Evolutionary conservation across 768 basidiomycete species (phyloP).

Genomic region (Naematelia aurantialba): DNA sequence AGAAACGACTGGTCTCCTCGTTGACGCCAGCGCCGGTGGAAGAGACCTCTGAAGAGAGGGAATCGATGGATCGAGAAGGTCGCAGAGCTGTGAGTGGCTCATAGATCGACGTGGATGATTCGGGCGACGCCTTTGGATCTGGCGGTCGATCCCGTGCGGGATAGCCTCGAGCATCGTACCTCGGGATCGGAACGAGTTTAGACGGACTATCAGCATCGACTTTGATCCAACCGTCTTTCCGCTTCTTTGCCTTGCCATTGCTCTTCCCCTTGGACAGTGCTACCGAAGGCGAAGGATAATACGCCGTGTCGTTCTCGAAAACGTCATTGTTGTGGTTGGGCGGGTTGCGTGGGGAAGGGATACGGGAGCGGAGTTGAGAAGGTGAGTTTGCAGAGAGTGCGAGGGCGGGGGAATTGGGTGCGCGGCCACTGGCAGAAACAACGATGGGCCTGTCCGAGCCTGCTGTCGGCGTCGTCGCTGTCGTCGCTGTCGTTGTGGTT

Average conservation of each 20-base stretch:
- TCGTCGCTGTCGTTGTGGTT: neutral
- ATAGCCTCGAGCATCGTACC: constrained; percentile 38
- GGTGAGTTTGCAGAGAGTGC: constrained; percentile 16
- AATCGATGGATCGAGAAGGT: constrained; percentile 19
- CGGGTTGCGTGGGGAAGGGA: constrained; percentile 18
- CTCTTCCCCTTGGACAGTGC: constrained; percentile 11
- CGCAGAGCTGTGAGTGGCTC: neutral
- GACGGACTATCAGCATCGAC: constrained; percentile 6
- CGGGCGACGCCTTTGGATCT: neutral
- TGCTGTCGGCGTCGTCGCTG: neutral
- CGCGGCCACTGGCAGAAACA: constrained; percentile 19
- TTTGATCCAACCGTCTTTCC: constrained; percentile 17
- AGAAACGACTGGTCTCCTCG: constrained; percentile 25
- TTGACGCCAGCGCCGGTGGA: constrained; percentile 36
- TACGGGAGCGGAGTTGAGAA: constrained; percentile 23
- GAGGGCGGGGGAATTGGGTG: constrained; percentile 21
- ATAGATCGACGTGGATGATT: constrained; percentile 5
- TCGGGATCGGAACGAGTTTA: constrained; percentile 13
- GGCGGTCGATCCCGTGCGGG: constrained; percentile 17
- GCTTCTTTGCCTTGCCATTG: constrained; percentile 12
- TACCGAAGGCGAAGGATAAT: constrained; percentile 24
- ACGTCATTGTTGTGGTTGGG: constrained; percentile 9
- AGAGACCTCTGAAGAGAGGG: constrained; percentile 29
- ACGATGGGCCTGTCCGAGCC: constrained; percentile 18
- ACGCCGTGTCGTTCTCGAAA: constrained; percentile 17